These are phyloP conservation scores for Eucalyptus melliodora DNA, from an alignment of 345 rosid species.

Conservation along the genomic window DNA sequence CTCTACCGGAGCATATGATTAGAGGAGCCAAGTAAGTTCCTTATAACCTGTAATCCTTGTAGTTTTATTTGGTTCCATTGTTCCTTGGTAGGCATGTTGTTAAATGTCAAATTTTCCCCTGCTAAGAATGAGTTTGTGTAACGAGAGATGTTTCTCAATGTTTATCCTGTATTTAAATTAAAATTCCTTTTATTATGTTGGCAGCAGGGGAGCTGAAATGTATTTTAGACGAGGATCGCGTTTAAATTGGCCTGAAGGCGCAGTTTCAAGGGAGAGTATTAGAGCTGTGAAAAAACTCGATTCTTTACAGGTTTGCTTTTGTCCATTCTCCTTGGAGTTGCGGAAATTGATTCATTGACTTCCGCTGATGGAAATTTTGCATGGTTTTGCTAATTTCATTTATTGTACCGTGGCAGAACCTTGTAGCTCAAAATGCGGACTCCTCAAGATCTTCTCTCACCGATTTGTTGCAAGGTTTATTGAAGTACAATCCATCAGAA, in stretches of 20 bases:
- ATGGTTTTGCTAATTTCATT: background rate
- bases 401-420: constrained; percentile 22
- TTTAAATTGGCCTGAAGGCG: constrained; percentile 88
- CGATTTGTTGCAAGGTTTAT: constrained; percentile 47
- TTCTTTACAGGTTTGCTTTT: constrained; percentile 21
- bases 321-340: constrained; percentile 3
- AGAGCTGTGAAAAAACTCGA: constrained; percentile 68
- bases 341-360: background rate
- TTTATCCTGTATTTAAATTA: background rate
- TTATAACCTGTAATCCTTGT: background rate
- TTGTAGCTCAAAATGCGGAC: constrained; percentile 36
- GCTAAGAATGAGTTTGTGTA: background rate
- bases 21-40: constrained; percentile 37
- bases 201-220: constrained; percentile 62
- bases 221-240: constrained; percentile 53
- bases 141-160: background rate
- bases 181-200: background rate
- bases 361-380: background rate
- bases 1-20: constrained; percentile 47
- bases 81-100: background rate
- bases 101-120: background rate
- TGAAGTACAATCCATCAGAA: constrained; percentile 57
- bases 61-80: background rate
- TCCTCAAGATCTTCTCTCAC: constrained; percentile 26
- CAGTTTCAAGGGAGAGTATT: constrained; percentile 68